Evolutionary conservation across 2,329 filamentous ascomycete species (phyloP).

Genomic region (Capronia americana): DNA sequence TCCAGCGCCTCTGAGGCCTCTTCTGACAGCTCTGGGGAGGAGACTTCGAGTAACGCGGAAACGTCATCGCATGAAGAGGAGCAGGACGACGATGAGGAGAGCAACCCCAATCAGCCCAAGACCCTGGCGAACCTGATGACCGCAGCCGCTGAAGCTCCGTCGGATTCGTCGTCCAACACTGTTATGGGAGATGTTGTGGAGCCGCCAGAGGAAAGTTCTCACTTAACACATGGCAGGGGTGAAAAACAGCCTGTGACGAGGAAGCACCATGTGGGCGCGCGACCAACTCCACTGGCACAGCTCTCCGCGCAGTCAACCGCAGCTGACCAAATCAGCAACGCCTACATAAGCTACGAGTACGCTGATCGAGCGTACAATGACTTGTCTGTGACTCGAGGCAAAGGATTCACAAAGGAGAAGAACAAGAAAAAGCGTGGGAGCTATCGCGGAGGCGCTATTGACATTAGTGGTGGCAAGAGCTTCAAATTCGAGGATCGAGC

Average conservation of each 20-base stretch:
- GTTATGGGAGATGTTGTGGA: constrained; percentile 32
- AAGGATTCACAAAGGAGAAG: constrained; percentile 99
- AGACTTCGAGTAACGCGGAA: neutral
- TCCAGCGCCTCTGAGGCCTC: constrained; percentile 27
- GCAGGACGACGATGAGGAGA: constrained; percentile 39
- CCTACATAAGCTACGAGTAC: constrained; percentile 83
- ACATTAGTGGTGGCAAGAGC: constrained; percentile 79
- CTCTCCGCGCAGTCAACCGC: constrained; percentile 70
- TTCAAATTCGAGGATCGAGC: constrained; percentile 91
- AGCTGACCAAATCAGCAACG: constrained; percentile 77
- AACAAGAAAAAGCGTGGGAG: constrained; percentile 96
- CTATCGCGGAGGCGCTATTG: constrained; percentile 87
- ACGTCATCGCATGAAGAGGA: constrained; percentile 32
- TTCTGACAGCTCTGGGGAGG: neutral
- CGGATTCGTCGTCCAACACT: constrained; percentile 37
- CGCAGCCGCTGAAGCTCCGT: constrained; percentile 22
- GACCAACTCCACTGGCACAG: constrained; percentile 80
- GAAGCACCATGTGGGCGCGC: constrained; percentile 55
- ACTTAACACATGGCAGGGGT: constrained; percentile 40
- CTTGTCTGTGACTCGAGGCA: constrained; percentile 87
- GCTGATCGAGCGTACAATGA: constrained; percentile 87
- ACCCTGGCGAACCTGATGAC: constrained; percentile 1
- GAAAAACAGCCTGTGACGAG: constrained; percentile 8
- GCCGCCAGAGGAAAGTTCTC: constrained; percentile 31
- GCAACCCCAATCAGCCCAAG: constrained; percentile 29